Conservation (phyloP, 352 stramenopile genomes). For the Pseudoperonospora humuli region DNA sequence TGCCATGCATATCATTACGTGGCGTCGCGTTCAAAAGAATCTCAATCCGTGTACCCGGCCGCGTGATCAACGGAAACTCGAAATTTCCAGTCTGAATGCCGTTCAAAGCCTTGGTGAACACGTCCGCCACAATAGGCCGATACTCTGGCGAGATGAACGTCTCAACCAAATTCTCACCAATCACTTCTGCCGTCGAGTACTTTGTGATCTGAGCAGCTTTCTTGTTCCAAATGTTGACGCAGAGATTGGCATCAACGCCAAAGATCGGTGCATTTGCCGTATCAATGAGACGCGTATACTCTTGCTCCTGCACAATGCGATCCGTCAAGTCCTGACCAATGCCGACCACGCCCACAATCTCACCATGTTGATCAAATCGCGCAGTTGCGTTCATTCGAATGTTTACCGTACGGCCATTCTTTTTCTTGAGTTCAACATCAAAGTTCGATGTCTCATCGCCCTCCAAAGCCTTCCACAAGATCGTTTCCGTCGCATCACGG, state of each 20-base stretch:
- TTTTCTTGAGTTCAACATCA: constrained; percentile 70
- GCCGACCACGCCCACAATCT: constrained; percentile 78
- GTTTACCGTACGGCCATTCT: constrained; percentile 48
- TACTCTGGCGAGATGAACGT: constrained; percentile 81
- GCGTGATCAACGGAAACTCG: constrained; percentile 79
- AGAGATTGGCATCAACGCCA: constrained; percentile 80
- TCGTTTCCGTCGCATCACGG: constrained; percentile 32
- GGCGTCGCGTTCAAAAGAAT: constrained; percentile 73
- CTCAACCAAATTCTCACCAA: constrained; percentile 73
- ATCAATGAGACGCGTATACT: constrained; percentile 87
- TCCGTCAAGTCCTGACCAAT: constrained; percentile 86
- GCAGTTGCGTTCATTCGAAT: constrained; percentile 68
- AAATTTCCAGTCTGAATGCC: constrained; percentile 81
- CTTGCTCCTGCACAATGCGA: constrained; percentile 78
- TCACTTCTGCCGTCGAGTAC: constrained; percentile 70
- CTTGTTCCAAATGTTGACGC: constrained; percentile 90
- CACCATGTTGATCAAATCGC: constrained; percentile 56
- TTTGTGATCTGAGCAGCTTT: constrained; percentile 86
- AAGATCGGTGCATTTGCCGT: constrained; percentile 89
- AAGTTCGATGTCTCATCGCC: constrained; percentile 78
- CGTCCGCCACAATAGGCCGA: constrained; percentile 52
- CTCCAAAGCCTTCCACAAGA: constrained; percentile 50
- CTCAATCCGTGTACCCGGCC: constrained; percentile 59
- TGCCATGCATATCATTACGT: constrained; percentile 54
- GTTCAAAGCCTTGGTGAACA: constrained; percentile 60